A percentile compares a stretch with the other conserved stretches of the same genome.
Evolutionary conservation across 176 grass and related monocot genomes (phyloP).

Genomic region (Avena sativa): DNA sequence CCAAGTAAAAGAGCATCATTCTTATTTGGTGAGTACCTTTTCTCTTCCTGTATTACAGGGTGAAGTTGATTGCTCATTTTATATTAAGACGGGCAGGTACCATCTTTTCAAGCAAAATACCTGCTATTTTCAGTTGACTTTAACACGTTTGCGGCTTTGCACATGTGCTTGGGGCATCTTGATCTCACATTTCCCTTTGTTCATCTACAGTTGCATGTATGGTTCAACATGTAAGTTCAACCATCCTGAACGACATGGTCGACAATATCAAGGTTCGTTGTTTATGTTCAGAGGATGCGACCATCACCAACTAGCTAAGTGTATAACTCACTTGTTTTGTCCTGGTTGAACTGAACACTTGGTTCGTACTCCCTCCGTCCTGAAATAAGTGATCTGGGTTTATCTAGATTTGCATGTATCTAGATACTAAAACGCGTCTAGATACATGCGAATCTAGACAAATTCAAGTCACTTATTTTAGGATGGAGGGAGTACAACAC

Average conservation of each 20-base stretch:
- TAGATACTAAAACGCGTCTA: too few species aligned
- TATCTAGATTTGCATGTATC: too few species aligned
- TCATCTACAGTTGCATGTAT: constrained; percentile 84
- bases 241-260: constrained; percentile 65
- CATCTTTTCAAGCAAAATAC: constrained; percentile 15
- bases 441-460: too few species aligned
- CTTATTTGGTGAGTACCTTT: constrained; percentile 31
- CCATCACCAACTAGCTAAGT: neutral
- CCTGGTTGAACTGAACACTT: constrained; percentile 33
- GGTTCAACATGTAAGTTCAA: constrained; percentile 75
- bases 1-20: constrained; percentile 12
- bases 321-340: constrained; percentile 26
- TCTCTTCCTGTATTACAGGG: constrained; percentile 60
- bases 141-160: constrained; percentile 16
- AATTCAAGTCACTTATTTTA: too few species aligned
- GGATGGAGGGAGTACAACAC: neutral
- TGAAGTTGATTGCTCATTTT: constrained; percentile 93
- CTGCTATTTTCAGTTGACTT: constrained; percentile 26
- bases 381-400: too few species aligned
- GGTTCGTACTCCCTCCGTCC: neutral
- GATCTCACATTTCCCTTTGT: constrained; percentile 37
- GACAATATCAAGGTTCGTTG: constrained; percentile 46
- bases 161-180: constrained; percentile 12
- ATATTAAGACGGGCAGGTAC: constrained; percentile 94
- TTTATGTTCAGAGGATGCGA: constrained; percentile 26